A percentile compares a stretch with the other conserved stretches of the same genome.
phyloP scores from a whole-genome alignment of 495 filamentous ascomycete genomes.

The Venustampulla echinocandica region DNA sequence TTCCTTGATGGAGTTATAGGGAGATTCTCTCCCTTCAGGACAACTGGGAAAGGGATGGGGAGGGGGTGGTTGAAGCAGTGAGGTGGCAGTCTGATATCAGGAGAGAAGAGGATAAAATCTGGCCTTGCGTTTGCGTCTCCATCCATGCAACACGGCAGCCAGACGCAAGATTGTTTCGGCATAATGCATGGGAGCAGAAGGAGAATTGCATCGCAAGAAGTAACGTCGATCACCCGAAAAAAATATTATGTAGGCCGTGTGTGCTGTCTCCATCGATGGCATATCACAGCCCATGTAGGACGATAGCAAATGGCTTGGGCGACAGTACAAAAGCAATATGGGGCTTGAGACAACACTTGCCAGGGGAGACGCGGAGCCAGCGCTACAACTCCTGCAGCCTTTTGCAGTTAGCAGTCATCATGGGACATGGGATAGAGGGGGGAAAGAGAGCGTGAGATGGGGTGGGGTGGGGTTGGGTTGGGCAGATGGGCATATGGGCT shows the following conservation, averaged over 20 bases:
- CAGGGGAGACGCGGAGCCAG: conserved; percentile 24
- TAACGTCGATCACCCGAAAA: conserved; percentile 24
- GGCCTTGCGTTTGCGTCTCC: conserved; percentile 20
- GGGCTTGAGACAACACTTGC: conserved; percentile 15
- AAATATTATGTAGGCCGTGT: conserved; percentile 13
- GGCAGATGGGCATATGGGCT: no score
- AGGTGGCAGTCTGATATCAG: conserved; percentile 19
- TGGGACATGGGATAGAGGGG: conserved; percentile 7
- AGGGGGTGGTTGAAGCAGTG: conserved; percentile 16
- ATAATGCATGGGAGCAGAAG: conserved; percentile 24
- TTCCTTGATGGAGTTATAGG: conserved; percentile 20
- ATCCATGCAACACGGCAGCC: conserved; percentile 21
- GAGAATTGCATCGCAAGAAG: conserved; percentile 20
- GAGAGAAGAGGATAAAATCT: conserved; percentile 10
- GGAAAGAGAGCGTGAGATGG: conserved; percentile 7
- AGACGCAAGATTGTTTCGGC: conserved; percentile 23
- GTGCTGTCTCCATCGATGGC: conserved; percentile 21
- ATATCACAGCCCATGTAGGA: conserved; percentile 22
- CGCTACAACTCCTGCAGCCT: conserved; percentile 19
- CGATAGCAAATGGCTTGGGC: conserved; percentile 12
- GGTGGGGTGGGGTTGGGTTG: no score
- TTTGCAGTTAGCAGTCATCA: conserved; percentile 17
- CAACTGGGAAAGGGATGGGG: not conserved
- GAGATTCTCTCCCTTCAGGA: conserved; percentile 2
- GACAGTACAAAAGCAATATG: conserved; percentile 20